Percentiles rank a stretch among this genome's conserved stretches.
phyloP scores from a whole-genome alignment of 495 filamentous ascomycete genomes.

The Penicillium diatomitis region DNA sequence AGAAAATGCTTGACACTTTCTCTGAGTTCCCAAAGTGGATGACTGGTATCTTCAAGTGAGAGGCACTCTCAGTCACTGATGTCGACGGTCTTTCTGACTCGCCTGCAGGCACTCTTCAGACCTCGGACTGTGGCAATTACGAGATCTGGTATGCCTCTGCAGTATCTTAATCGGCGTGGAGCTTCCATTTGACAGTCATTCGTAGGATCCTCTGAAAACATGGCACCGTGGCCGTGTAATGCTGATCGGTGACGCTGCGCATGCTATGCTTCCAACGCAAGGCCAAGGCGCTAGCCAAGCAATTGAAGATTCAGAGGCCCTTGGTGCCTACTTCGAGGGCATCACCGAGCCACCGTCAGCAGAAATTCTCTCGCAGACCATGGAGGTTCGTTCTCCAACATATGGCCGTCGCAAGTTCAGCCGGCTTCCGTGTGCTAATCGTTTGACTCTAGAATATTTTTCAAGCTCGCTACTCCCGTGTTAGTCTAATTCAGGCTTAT shows the following conservation, averaged over 20 bases:
- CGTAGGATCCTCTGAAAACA: constrained; percentile 21
- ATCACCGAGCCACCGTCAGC: neutral
- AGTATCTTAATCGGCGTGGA: neutral
- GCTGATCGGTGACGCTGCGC: constrained; percentile 37
- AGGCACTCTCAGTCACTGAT: neutral
- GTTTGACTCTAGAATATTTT: constrained; percentile 12
- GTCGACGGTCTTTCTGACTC: neutral
- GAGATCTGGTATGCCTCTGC: constrained; percentile 21
- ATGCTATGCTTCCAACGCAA: constrained; percentile 34
- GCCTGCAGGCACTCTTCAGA: constrained; percentile 12
- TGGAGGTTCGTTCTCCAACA: neutral
- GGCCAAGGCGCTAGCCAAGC: constrained; percentile 32
- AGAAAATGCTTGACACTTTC: constrained; percentile 31
- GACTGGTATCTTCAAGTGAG: constrained; percentile 13
- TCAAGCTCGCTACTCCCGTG: constrained; percentile 11
- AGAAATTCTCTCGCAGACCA: neutral
- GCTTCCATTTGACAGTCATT: neutral
- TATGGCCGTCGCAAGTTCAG: too few relatives aligned
- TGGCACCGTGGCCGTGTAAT: constrained; percentile 31
- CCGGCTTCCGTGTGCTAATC: neutral
- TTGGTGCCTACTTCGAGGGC: constrained; percentile 18
- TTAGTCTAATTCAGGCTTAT: constrained; percentile 16
- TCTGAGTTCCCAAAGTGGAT: constrained; percentile 25
- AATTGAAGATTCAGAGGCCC: constrained; percentile 30
- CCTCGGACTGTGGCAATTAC: constrained; percentile 31